Percentiles rank a stretch among this genome's conserved stretches.
These are phyloP conservation scores for Ceratobasidium sp. DNA, from an alignment of 1,284 basidiomycete genomes.

Conservation along the genomic window DNA sequence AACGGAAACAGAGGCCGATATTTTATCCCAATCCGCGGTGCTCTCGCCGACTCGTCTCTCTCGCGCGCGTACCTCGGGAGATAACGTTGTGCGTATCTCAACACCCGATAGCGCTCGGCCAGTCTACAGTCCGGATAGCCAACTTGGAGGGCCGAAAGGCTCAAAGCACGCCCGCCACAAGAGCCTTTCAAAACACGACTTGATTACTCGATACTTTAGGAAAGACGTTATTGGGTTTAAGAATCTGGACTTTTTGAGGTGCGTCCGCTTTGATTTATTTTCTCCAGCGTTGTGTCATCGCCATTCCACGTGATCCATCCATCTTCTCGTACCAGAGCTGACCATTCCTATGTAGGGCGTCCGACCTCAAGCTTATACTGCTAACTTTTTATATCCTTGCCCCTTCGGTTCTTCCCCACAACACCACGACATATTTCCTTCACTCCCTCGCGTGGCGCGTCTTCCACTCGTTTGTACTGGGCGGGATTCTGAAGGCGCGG, in stretches of 20 bases:
- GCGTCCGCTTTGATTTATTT: conserved; percentile 39
- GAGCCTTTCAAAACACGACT: conserved; percentile 82
- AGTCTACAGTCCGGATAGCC: background rate
- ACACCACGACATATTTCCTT: conserved; percentile 72
- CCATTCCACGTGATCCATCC: background rate
- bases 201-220: conserved; percentile 91
- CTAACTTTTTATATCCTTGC: conserved; percentile 68
- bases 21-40: background rate
- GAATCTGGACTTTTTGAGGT: conserved; percentile 90
- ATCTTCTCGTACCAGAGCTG: background rate
- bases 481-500: conserved; percentile 85
- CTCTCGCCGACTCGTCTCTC: conserved; percentile 4
- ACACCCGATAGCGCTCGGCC: conserved; percentile 14
- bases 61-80: background rate
- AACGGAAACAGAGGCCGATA: conserved; percentile 61
- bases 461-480: conserved; percentile 92
- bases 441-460: conserved; percentile 90
- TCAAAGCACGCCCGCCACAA: conserved; percentile 46
- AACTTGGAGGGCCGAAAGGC: background rate
- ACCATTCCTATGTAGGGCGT: conserved; percentile 62
- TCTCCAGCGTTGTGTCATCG: background rate
- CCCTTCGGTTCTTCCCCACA: conserved; percentile 59
- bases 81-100: conserved; percentile 11
- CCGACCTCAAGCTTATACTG: conserved; percentile 75
- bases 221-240: conserved; percentile 86